A percentile compares a stretch with the other conserved stretches of the same genome.
phyloP scores from a whole-genome alignment of 2,329 filamentous ascomycete species.

The Fusarium veterinarium region DNA sequence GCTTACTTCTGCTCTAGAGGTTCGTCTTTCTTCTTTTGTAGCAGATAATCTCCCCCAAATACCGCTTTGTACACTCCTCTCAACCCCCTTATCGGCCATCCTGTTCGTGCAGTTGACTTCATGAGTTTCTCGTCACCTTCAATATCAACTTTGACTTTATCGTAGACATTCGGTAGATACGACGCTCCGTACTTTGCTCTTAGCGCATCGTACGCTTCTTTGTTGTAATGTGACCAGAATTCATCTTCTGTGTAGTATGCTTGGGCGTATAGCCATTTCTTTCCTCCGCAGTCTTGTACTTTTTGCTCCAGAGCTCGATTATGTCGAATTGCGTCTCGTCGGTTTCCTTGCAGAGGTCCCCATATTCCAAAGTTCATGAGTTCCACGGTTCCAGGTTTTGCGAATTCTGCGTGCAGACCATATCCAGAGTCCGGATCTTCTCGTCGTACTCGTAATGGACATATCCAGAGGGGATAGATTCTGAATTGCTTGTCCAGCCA shows the following conservation, averaged over 20 bases:
- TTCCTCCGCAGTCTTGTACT: slow-evolving; percentile 68
- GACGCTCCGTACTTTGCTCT: slow-evolving; percentile 68
- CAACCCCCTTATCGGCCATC: slow-evolving; percentile 58
- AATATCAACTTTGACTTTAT: slow-evolving; percentile 70
- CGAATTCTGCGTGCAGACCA: slow-evolving; percentile 61
- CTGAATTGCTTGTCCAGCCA: slow-evolving; percentile 59
- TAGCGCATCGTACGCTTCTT: slow-evolving; percentile 67
- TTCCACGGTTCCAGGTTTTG: slow-evolving; percentile 51
- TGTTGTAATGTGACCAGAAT: slow-evolving; percentile 75
- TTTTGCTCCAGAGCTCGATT: slow-evolving; percentile 72
- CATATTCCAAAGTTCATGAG: slow-evolving; percentile 74
- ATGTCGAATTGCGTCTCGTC: slow-evolving; percentile 59
- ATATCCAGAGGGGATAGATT: slow-evolving; percentile 69
- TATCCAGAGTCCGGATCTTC: slow-evolving; percentile 55
- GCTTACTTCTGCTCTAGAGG: slow-evolving; percentile 12
- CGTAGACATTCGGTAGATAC: slow-evolving; percentile 72
- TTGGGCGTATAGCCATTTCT: slow-evolving; percentile 78
- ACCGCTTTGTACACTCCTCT: slow-evolving; percentile 60
- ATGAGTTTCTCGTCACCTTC: slow-evolving; percentile 48
- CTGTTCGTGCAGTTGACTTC: slow-evolving; percentile 48
- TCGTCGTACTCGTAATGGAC: slow-evolving; percentile 60
- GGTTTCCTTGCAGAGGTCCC: slow-evolving; percentile 60
- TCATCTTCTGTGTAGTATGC: slow-evolving; percentile 75
- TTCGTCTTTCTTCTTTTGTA: slow-evolving; percentile 49
- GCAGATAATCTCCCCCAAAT: slow-evolving; percentile 59